These are phyloP conservation scores for Penicillium subrubescens DNA, from an alignment of 495 filamentous ascomycete species.

Conservation along the genomic window DNA sequence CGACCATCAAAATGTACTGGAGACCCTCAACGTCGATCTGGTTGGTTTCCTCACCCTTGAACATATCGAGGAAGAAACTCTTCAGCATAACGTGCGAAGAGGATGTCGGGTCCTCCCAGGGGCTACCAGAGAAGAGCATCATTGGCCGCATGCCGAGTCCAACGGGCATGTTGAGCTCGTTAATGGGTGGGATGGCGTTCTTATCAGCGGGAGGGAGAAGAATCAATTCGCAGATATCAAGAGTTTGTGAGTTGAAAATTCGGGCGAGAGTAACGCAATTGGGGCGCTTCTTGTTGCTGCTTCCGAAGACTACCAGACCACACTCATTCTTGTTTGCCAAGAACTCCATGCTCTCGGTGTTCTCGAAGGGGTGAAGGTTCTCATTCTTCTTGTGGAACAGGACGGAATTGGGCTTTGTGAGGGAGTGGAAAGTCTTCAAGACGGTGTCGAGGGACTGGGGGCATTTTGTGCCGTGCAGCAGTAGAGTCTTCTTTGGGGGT, in stretches of 20 bases:
- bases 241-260: conserved; percentile 78
- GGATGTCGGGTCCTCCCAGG: conserved; percentile 75
- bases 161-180: conserved; percentile 75
- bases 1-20: conserved; percentile 81
- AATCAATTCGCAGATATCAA: conserved; percentile 91
- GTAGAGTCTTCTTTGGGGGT: conserved; percentile 81
- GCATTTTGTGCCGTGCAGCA: conserved; percentile 82
- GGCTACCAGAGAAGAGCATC: conserved; percentile 80
- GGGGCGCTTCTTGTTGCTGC: conserved; percentile 88
- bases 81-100: conserved; percentile 80
- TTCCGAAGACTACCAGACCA: conserved; percentile 75
- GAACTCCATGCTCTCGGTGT: conserved; percentile 82
- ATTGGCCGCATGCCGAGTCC: conserved; percentile 76
- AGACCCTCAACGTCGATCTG: conserved; percentile 92
- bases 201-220: conserved; percentile 69
- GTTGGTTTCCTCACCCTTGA: conserved; percentile 71
- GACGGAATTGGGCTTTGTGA: conserved; percentile 76
- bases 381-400: conserved; percentile 95
- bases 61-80: conserved; percentile 86
- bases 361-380: conserved; percentile 88
- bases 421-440: conserved; percentile 75
- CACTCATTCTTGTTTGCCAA: conserved; percentile 95
- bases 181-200: conserved; percentile 71
- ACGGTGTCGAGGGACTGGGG: conserved; percentile 77
- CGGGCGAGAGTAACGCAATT: conserved; percentile 83